Conservation (phyloP, 192 early-diverging fungal species). For the Phycomyces nitens region DNA sequence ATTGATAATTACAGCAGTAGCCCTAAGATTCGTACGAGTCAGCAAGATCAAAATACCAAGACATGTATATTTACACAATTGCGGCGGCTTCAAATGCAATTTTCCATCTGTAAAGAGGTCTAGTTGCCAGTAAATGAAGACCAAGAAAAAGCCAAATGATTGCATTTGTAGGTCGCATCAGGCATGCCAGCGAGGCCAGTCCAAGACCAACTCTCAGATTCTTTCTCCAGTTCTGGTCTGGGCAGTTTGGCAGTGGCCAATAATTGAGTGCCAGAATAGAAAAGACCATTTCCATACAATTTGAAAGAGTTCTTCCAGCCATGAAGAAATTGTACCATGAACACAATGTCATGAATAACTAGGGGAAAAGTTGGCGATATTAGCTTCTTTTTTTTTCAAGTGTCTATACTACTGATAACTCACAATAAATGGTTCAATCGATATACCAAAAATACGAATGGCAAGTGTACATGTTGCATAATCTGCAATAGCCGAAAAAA, state of each 20-base stretch:
- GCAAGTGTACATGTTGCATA: conserved; percentile 73
- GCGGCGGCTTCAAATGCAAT: conserved; percentile 34
- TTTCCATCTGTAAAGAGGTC: neutral
- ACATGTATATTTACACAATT: conserved; percentile 38
- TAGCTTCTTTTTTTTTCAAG: neutral
- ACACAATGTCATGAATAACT: conserved; percentile 50
- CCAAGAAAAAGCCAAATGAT: conserved; percentile 84
- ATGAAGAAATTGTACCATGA: conserved; percentile 61
- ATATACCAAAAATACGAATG: conserved; percentile 21
- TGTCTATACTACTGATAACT: neutral
- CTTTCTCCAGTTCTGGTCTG: conserved; percentile 8
- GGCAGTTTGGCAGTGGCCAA: conserved; percentile 69
- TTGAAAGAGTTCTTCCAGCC: conserved; percentile 49
- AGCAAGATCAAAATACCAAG: neutral
- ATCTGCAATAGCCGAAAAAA: conserved; percentile 71
- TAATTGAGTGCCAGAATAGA: conserved; percentile 74
- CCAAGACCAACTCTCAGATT: conserved; percentile 44
- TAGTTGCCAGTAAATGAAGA: conserved; percentile 44
- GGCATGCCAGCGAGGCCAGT: conserved; percentile 77
- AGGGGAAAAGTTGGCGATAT: conserved; percentile 5
- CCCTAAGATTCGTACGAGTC: neutral
- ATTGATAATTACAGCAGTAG: conserved; percentile 3
- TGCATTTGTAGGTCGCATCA: conserved; percentile 87
- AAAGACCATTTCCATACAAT: conserved; percentile 72
- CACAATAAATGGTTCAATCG: conserved; percentile 31